phyloP scores from a whole-genome alignment of 1,139 yeast genomes.

The Debaryomyces subglobosus region DNA sequence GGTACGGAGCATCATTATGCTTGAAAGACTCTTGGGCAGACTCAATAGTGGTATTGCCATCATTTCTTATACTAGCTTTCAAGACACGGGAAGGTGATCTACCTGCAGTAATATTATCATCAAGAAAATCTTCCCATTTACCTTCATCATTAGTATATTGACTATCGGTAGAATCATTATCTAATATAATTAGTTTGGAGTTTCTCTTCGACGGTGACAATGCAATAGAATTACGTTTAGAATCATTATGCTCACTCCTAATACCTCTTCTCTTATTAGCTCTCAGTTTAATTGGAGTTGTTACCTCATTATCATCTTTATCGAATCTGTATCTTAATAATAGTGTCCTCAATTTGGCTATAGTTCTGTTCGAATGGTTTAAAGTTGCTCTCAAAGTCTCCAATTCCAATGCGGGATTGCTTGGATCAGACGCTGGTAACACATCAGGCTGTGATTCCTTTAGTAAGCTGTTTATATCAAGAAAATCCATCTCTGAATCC shows the following conservation, averaged over 20 bases:
- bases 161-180: conserved; percentile 19
- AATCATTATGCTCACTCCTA: not conserved
- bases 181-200: conserved; percentile 32
- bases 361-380: conserved; percentile 64
- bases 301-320: conserved; percentile 15
- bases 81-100: conserved; percentile 26
- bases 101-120: conserved; percentile 22
- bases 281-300: not conserved
- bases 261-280: not conserved
- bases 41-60: not conserved
- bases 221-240: not conserved
- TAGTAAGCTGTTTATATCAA: conserved; percentile 40
- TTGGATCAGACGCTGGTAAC: conserved; percentile 42
- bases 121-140: conserved; percentile 49
- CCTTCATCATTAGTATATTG: conserved; percentile 26
- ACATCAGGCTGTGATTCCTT: conserved; percentile 33
- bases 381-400: conserved; percentile 72
- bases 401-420: conserved; percentile 58
- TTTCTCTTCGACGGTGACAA: conserved; percentile 29
- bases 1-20: conserved; percentile 26
- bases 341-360: conserved; percentile 55
- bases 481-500: conserved; percentile 19
- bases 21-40: not conserved
- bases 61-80: conserved; percentile 8
- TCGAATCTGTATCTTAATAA: conserved; percentile 43